A percentile compares a stretch with the other conserved stretches of the same genome.
Conservation (phyloP, 1,139 yeast genomes). For the Magnusiomyces fungicola region DNA sequence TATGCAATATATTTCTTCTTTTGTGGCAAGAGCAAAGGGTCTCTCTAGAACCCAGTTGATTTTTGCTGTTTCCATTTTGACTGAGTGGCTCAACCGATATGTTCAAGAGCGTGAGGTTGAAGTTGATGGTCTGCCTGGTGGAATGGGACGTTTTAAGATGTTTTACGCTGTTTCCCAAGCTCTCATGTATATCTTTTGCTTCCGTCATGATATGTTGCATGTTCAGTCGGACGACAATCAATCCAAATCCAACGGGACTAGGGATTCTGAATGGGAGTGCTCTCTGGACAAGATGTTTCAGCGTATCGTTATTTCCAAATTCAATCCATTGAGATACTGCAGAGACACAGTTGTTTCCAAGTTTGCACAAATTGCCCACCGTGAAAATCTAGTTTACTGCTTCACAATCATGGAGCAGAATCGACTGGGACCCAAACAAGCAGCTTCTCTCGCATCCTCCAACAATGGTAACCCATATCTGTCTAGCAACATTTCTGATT, state of each 20-base stretch:
- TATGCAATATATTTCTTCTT: constrained; percentile 86
- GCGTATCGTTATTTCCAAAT: constrained; percentile 74
- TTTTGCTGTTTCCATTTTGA: constrained; percentile 69
- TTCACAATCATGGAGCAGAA: constrained; percentile 89
- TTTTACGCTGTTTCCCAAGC: constrained; percentile 95
- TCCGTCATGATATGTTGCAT: constrained; percentile 56
- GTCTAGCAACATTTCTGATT: constrained; percentile 13
- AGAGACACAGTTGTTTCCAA: constrained; percentile 89
- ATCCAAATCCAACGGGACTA: constrained; percentile 15
- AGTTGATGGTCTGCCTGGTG: constrained; percentile 44
- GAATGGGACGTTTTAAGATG: constrained; percentile 57
- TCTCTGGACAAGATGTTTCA: constrained; percentile 80
- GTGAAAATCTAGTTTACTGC: constrained; percentile 85
- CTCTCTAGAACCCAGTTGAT: constrained; percentile 65
- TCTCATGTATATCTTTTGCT: constrained; percentile 82
- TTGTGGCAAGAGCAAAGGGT: constrained; percentile 78
- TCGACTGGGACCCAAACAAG: constrained; percentile 47
- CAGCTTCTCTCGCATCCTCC: constrained; percentile 13
- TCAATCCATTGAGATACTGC: constrained; percentile 90
- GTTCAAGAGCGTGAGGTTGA: constrained; percentile 78
- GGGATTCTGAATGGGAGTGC: constrained; percentile 64
- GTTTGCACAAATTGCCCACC: constrained; percentile 89
- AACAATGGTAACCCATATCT: constrained; percentile 6
- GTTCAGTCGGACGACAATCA: neutral
- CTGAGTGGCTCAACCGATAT: constrained; percentile 77